Percentiles rank a stretch among this genome's conserved stretches.
Evolutionary conservation across 2,329 filamentous ascomycete genomes (phyloP).

Genomic region (Colletotrichum liriopes): DNA sequence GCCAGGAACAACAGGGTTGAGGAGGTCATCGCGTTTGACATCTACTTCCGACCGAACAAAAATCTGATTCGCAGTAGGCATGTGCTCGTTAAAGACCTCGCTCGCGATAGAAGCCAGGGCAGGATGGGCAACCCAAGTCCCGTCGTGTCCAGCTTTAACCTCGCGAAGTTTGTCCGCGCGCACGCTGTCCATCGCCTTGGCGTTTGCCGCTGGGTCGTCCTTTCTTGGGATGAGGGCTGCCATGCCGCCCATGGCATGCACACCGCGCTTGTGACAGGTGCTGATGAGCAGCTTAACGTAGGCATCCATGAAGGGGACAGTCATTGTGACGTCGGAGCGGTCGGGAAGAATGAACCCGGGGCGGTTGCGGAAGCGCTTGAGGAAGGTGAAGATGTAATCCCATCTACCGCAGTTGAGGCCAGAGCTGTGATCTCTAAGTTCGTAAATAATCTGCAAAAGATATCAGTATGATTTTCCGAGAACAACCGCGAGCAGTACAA

Average conservation of each 20-base stretch:
- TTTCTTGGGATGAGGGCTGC: constrained; percentile 95
- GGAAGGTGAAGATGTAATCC: constrained; percentile 97
- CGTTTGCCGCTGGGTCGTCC: constrained; percentile 86
- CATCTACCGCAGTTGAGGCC: constrained; percentile 93
- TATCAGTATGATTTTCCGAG: not conserved
- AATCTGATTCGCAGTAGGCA: constrained; percentile 93
- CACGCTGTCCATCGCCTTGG: constrained; percentile 88
- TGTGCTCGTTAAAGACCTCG: constrained; percentile 92
- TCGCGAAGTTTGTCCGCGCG: constrained; percentile 91
- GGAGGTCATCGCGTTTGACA: constrained; percentile 84
- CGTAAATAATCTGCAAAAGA: constrained; percentile 81
- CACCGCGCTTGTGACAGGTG: constrained; percentile 89
- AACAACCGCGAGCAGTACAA: not conserved
- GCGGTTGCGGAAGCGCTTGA: constrained; percentile 95
- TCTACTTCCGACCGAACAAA: constrained; percentile 84
- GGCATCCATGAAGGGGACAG: constrained; percentile 91
- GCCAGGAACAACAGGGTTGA: constrained; percentile 93
- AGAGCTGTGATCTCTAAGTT: constrained; percentile 89
- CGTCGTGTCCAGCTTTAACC: constrained; percentile 89
- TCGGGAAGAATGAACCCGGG: constrained; percentile 90
- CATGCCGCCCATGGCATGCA: constrained; percentile 95
- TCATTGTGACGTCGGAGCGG: constrained; percentile 89
- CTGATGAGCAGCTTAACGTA: constrained; percentile 91
- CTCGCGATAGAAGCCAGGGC: constrained; percentile 85
- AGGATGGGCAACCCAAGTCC: constrained; percentile 91